Evolutionary conservation across 2,329 filamentous ascomycete species (phyloP).

Genomic region (Sarocladium strictum): DNA sequence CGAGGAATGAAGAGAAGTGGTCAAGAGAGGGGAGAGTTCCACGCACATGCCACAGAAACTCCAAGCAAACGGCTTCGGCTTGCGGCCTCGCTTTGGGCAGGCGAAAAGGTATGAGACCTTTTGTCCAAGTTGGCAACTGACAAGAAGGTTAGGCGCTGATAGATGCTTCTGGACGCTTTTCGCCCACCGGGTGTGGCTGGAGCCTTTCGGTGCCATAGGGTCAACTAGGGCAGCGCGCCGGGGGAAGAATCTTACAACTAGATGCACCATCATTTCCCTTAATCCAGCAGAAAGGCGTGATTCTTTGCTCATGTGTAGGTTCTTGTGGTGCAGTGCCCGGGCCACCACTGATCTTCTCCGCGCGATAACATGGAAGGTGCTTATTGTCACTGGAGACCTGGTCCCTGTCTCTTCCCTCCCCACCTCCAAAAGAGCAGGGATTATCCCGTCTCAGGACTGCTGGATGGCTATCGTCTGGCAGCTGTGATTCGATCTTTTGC

Average conservation of each 20-base stretch:
- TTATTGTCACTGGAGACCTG: background rate
- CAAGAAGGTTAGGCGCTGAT: background rate
- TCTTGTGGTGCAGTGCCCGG: too few relatives aligned
- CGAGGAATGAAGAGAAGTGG: background rate
- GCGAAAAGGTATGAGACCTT: background rate
- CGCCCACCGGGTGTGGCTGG: slow-evolving; percentile 3
- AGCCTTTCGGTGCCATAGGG: background rate
- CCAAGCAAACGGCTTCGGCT: slow-evolving; percentile 7
- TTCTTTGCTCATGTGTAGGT: background rate
- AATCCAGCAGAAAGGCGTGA: background rate
- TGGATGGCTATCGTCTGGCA: background rate
- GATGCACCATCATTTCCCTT: background rate
- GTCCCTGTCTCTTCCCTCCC: background rate
- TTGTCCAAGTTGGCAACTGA: background rate
- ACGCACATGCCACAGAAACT: background rate
- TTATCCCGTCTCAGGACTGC: background rate
- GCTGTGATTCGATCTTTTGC: background rate
- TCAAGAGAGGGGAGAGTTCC: background rate
- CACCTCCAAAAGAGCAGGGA: background rate
- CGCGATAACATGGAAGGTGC: background rate
- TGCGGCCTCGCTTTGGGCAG: background rate
- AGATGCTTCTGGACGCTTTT: background rate
- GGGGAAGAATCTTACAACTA: background rate
- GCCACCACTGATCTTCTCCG: background rate
- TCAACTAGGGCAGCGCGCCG: background rate